These are phyloP conservation scores for Xerocomus nothofagi DNA, from an alignment of 1,284 basidiomycete species.

Conservation along the genomic window DNA sequence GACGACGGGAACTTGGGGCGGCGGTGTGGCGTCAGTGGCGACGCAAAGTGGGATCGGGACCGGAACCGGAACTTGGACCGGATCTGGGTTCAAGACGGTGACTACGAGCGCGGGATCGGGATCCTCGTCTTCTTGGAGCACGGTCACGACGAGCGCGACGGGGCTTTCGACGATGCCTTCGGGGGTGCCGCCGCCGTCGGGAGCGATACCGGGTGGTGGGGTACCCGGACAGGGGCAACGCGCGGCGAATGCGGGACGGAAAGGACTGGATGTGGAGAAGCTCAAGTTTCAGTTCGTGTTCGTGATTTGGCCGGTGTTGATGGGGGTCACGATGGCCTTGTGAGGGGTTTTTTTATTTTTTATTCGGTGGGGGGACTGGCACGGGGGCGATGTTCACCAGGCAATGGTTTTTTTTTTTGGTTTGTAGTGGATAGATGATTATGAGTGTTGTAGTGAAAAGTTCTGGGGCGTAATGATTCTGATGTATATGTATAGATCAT, in stretches of 20 bases:
- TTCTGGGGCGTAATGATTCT: no score
- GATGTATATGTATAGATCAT: no score
- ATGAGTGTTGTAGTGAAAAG: no score
- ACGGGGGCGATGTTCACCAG: no score
- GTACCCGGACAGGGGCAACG: constrained; percentile 15
- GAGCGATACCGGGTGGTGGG: neutral
- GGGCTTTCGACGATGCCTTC: constrained; percentile 21
- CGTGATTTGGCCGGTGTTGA: constrained; percentile 56
- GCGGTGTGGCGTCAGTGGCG: neutral
- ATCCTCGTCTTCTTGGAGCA: constrained; percentile 1
- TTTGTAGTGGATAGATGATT: no score
- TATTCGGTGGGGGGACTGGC: no score
- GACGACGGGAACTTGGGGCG: constrained; percentile 5
- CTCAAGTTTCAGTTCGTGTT: constrained; percentile 53
- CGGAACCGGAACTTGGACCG: neutral
- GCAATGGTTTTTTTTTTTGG: no score
- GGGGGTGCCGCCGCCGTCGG: constrained; percentile 21
- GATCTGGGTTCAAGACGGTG: constrained; percentile 2
- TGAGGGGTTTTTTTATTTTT: constrained; percentile 7
- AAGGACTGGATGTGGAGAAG: constrained; percentile 41
- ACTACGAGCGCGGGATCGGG: constrained; percentile 1
- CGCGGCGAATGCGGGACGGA: constrained; percentile 23
- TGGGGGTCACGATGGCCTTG: constrained; percentile 40
- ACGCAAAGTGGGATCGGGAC: constrained; percentile 7
- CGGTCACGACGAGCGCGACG: neutral